Conservation (phyloP, 1,284 basidiomycete species). For the Cutaneotrichosporon sp. region DNA sequence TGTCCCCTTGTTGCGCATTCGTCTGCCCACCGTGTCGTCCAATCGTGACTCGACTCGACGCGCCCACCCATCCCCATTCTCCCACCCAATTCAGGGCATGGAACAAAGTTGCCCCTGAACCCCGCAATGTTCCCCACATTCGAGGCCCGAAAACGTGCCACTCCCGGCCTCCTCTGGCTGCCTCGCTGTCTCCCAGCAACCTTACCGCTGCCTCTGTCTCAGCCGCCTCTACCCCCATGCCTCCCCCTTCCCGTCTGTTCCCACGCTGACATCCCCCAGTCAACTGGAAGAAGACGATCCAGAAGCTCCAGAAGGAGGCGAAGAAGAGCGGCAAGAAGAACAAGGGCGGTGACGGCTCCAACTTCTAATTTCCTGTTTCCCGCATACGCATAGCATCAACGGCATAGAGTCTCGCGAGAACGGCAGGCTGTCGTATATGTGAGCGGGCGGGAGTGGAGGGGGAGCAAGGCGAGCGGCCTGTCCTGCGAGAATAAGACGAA, state of each 20-base stretch:
- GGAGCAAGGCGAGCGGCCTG: neutral
- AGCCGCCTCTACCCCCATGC: neutral
- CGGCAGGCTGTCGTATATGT: neutral
- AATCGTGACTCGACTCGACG: too few species aligned
- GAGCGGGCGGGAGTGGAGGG: neutral
- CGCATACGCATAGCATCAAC: neutral
- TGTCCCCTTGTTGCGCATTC: too few species aligned
- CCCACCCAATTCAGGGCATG: neutral
- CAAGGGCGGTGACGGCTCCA: neutral
- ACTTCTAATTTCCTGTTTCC: slow-evolving; percentile 3
- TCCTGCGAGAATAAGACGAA: neutral
- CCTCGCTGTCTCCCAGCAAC: too few species aligned
- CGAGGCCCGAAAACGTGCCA: too few species aligned
- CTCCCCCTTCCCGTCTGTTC: neutral
- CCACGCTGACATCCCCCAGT: slow-evolving; percentile 21
- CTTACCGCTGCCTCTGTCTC: neutral
- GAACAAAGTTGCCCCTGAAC: too few species aligned
- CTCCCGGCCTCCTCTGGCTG: too few species aligned
- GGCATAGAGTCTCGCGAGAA: slow-evolving; percentile 3
- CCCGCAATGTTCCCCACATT: too few species aligned
- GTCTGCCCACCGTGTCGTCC: too few species aligned
- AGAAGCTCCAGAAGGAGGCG: slow-evolving; percentile 46
- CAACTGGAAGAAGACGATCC: slow-evolving; percentile 50
- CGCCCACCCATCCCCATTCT: neutral
- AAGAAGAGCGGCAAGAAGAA: slow-evolving; percentile 29